These are phyloP conservation scores for Nissolia schottii DNA, from an alignment of 306 rosid genomes.

Conservation along the genomic window DNA sequence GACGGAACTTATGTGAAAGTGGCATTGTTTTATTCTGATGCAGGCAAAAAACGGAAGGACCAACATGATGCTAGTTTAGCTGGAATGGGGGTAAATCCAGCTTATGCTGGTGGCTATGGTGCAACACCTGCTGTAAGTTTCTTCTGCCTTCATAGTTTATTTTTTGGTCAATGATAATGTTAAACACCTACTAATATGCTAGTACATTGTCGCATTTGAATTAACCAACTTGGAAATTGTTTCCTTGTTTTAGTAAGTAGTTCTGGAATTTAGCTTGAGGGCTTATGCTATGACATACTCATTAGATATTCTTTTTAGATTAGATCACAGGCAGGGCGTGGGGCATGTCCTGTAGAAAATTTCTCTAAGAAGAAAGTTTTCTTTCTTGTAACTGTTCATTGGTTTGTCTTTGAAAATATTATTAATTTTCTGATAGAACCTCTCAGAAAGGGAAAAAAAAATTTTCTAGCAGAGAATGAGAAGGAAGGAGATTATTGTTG, in stretches of 20 bases:
- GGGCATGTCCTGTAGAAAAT: not conserved
- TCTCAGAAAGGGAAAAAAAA: not conserved
- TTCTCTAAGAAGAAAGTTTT: not conserved
- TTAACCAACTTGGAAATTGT: not conserved
- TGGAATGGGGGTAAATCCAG: conserved; percentile 76
- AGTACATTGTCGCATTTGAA: not conserved
- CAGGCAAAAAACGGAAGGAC: conserved; percentile 91
- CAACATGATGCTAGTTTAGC: conserved; percentile 87
- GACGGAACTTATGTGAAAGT: not conserved
- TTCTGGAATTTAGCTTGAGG: not conserved
- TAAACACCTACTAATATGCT: not conserved
- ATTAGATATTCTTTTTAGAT: too few relatives aligned
- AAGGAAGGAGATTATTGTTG: not conserved
- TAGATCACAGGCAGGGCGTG: not conserved
- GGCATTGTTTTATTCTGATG: conserved; percentile 5
- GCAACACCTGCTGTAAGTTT: conserved; percentile 70
- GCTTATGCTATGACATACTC: not conserved
- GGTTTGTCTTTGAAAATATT: not conserved
- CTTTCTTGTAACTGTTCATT: not conserved
- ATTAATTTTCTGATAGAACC: conserved; percentile 7
- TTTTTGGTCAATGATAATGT: not conserved
- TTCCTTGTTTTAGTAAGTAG: not conserved
- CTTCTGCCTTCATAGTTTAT: conserved; percentile 1
- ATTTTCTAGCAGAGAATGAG: not conserved
- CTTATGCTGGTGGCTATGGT: conserved; percentile 75